phyloP scores from a whole-genome alignment of 768 basidiomycete species.

The Erythrobasidium yunnanense region DNA sequence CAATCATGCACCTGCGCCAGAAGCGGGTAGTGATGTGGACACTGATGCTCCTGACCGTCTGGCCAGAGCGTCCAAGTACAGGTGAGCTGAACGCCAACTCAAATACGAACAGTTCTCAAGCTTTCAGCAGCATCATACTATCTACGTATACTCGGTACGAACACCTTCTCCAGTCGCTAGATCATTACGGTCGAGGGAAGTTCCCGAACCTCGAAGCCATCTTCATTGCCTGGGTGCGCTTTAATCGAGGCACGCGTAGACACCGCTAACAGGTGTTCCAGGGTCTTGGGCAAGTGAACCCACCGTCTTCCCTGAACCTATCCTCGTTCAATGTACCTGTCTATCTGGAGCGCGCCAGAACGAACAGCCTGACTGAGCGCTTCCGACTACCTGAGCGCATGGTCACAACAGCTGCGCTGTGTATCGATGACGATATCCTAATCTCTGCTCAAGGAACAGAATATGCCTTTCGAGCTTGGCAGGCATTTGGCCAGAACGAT shows the following conservation, averaged over 20 bases:
- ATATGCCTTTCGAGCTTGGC: background rate
- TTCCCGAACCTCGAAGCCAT: slow-evolving; percentile 16
- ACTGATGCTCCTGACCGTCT: no score
- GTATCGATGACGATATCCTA: slow-evolving; percentile 15
- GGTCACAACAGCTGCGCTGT: background rate
- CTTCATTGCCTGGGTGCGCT: slow-evolving; percentile 17
- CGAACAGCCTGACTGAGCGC: slow-evolving; percentile 9
- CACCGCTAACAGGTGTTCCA: background rate
- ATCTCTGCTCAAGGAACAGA: background rate
- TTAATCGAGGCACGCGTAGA: no score
- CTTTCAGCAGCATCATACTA: slow-evolving; percentile 20
- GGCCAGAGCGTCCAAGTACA: no score
- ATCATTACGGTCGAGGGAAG: slow-evolving; percentile 12
- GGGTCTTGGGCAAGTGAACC: slow-evolving; percentile 4
- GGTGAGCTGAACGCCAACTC: no score
- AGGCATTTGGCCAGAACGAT: background rate
- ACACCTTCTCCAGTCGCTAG: background rate
- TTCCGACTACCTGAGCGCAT: slow-evolving; percentile 1
- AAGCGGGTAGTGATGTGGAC: no score
- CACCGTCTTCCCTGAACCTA: background rate
- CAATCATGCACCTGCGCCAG: no score
- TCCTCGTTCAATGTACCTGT: background rate
- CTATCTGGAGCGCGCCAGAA: background rate
- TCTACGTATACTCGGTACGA: slow-evolving; percentile 13
- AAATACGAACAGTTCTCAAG: no score